These are phyloP conservation scores for Tripidium arundinaceum DNA, from an alignment of 202 grass and related monocot genomes.

Conservation along the genomic window DNA sequence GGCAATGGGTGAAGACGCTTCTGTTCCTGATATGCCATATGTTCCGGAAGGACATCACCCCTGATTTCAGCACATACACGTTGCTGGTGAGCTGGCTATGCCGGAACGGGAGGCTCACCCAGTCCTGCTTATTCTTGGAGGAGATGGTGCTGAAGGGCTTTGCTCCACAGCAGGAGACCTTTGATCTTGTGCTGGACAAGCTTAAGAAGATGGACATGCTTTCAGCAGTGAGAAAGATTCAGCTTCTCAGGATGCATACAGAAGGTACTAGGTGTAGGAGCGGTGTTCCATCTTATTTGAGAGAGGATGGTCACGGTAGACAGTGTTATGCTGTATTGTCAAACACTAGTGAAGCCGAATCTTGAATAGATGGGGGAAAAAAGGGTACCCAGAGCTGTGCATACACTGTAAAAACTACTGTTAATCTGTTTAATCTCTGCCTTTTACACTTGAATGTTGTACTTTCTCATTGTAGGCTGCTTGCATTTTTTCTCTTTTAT, in stretches of 20 bases:
- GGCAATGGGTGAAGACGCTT: slow-evolving; percentile 57
- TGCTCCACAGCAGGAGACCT: slow-evolving; percentile 55
- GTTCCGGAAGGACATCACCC: slow-evolving; percentile 64
- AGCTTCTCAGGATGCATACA: slow-evolving; percentile 36
- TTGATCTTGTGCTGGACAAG: slow-evolving; percentile 51
- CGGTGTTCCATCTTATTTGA: neutral
- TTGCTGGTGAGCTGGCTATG: slow-evolving; percentile 62
- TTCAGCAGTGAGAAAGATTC: slow-evolving; percentile 42
- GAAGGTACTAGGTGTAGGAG: slow-evolving; percentile 31
- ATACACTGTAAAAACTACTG: too few relatives aligned
- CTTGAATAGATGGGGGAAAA: neutral
- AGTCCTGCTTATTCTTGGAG: slow-evolving; percentile 75
- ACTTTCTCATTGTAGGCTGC: neutral
- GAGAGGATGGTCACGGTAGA: neutral
- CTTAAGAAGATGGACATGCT: slow-evolving; percentile 57
- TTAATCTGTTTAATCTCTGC: too few relatives aligned
- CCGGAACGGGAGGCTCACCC: slow-evolving; percentile 50
- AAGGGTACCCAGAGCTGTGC: neutral
- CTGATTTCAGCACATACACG: slow-evolving; percentile 66
- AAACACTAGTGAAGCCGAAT: neutral
- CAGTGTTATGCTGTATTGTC: neutral
- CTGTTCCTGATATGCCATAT: slow-evolving; percentile 68
- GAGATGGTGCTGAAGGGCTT: slow-evolving; percentile 71
- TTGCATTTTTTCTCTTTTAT: neutral
- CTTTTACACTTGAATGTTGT: slow-evolving; percentile 17